Conservation (phyloP, 257 asterid genomes). For the Anisodus tanguticus region DNA sequence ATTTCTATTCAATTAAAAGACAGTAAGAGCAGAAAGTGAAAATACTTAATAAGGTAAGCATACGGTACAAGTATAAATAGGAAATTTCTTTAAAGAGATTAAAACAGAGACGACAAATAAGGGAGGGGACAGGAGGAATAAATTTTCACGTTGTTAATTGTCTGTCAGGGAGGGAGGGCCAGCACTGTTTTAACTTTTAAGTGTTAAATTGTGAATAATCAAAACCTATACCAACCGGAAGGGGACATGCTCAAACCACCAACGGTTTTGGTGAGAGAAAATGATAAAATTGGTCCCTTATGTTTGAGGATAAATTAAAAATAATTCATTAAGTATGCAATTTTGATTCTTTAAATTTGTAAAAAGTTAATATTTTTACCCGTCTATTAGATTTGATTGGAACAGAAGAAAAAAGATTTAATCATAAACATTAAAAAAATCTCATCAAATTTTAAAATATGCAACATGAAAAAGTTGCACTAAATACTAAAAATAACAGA, state of each 20-base stretch:
- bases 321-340: too few species aligned
- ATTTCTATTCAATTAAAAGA: neutral
- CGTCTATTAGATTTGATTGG: too few species aligned
- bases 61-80: neutral
- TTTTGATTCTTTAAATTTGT: too few species aligned
- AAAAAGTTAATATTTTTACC: too few species aligned
- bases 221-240: too few species aligned
- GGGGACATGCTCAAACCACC: neutral
- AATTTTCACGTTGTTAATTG: constrained; percentile 17
- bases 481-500: too few species aligned
- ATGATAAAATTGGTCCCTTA: neutral
- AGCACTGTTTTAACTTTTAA: neutral
- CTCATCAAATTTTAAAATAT: too few species aligned
- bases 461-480: too few species aligned
- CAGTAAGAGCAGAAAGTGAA: neutral
- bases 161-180: neutral
- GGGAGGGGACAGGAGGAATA: neutral
- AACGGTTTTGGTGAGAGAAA: neutral
- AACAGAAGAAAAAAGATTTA: too few species aligned
- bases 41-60: neutral
- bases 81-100: neutral
- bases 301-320: too few species aligned
- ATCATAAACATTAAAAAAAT: too few species aligned
- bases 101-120: neutral
- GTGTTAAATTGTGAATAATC: too few species aligned